Base-by-base conservation (phyloP, 108 stramenopile genomes). In the Aurantiochytrium sp. region DNA sequence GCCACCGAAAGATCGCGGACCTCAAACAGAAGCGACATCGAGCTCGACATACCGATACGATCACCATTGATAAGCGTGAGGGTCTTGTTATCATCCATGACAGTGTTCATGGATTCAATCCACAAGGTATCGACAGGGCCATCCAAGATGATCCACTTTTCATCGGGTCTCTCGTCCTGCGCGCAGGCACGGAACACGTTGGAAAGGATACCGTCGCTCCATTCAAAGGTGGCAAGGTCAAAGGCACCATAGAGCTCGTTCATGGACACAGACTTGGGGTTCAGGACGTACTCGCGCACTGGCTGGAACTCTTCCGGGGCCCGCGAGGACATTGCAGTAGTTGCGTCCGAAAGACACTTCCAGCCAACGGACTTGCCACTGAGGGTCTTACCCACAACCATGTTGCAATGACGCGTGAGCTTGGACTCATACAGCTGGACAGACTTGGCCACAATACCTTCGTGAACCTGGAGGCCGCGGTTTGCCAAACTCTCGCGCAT, bases 21-120 rank as follows among this genome's bases (percentile, higher is more conserved):
- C 89, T 95, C 95, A 55, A 95, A 95, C 4, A 95, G 57, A 16
- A 95, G 88, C 18, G 89, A 87, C 95, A 95, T 95, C 49, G 93
- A 91, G 60, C 60, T 92, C 28, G 93, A 93, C 29, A 95, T 91
- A 4, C 93, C 92, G 59, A 95, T 95, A 6, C 94, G 92, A 45
- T 95, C 95, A 51, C 95, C 95, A 58, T 95, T 95, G 93, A 95
- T 95, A n/a, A 95, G 90, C 51, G 95, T 95, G 59, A 95, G 58
- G n/a, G 94, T 95, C 87, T 94, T 94, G 90, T 95, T 95, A 72
- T 95, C 95, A 89, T 95, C 95, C 95, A 95, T 95, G 18, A 95
- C 95, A 29, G 93, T 92, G 90, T 95, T 95, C 95, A 95, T 95
- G 64, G 73, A 87, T 72, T 95, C 95, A 53, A 95, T 95, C 95